phyloP scores from a whole-genome alignment of 2,329 filamentous ascomycete genomes.

The Aspergillus versicolor region DNA sequence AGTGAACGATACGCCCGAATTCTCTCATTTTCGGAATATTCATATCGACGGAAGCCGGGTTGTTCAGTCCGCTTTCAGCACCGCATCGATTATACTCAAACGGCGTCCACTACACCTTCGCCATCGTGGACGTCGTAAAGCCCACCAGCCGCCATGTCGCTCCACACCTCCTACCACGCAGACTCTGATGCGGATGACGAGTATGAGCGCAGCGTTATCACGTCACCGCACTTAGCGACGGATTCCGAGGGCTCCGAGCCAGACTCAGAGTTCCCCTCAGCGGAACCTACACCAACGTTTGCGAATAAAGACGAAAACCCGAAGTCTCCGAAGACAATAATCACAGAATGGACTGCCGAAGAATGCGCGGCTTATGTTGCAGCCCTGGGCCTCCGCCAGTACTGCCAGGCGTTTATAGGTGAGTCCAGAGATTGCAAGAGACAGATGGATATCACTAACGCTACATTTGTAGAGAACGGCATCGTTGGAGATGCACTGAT shows the following conservation, averaged over 20 bases:
- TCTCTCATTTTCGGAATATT: neutral
- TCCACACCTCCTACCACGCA: conserved; percentile 55
- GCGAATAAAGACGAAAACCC: conserved; percentile 52
- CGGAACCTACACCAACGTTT: conserved; percentile 63
- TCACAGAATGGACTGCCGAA: conserved; percentile 68
- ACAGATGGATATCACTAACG: neutral
- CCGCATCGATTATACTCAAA: conserved; percentile 1
- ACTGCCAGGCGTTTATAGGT: conserved; percentile 82
- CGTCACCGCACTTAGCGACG: conserved; percentile 55
- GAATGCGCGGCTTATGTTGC: conserved; percentile 89
- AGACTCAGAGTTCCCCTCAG: conserved; percentile 58
- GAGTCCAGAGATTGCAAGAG: conserved; percentile 36
- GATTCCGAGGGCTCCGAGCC: conserved; percentile 59
- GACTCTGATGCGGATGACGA: conserved; percentile 67
- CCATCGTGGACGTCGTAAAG: conserved; percentile 17
- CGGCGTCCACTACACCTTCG: conserved; percentile 16
- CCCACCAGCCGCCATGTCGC: conserved; percentile 35
- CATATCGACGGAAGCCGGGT: neutral
- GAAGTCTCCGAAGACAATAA: conserved; percentile 55
- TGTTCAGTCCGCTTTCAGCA: neutral
- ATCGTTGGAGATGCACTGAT: conserved; percentile 91
- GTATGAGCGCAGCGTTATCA: conserved; percentile 61
- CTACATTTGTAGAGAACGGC: conserved; percentile 70
- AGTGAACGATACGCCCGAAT: conserved; percentile 7
- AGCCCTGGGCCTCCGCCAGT: conserved; percentile 76